Evolutionary conservation across 768 basidiomycete species (phyloP).

Genomic region (Tylopilus felleus): DNA sequence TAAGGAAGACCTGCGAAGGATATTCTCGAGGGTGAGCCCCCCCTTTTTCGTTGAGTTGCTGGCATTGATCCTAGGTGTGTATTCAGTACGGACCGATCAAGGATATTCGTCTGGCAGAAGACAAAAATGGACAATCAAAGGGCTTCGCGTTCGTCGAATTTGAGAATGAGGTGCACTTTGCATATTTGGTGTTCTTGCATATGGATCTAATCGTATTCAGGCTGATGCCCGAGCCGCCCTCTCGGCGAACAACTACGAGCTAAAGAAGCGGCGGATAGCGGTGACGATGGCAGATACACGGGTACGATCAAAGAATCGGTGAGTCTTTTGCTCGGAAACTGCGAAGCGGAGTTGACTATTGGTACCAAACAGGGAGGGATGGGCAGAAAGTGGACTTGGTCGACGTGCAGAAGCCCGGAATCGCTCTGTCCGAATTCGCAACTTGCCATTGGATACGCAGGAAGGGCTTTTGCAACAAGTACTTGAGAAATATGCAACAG

Average conservation of each 20-base stretch:
- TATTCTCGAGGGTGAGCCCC: conserved; percentile 70
- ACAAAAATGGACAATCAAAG: conserved; percentile 65
- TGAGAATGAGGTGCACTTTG: conserved; percentile 59
- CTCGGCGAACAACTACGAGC: conserved; percentile 78
- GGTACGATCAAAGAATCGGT: conserved; percentile 54
- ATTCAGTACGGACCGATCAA: conserved; percentile 78
- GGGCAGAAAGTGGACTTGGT: conserved; percentile 56
- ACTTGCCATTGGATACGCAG: conserved; percentile 73
- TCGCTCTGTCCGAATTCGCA: conserved; percentile 73
- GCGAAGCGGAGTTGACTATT: background rate
- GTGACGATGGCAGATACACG: conserved; percentile 84
- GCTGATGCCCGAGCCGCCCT: conserved; percentile 68
- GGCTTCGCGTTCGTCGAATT: conserved; percentile 96
- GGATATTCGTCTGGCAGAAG: conserved; percentile 73
- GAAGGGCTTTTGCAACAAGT: conserved; percentile 91
- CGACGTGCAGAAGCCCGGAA: conserved; percentile 54
- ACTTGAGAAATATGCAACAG: conserved; percentile 70
- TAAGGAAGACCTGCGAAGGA: conserved; percentile 69
- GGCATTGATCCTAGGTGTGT: conserved; percentile 2
- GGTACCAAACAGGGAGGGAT: conserved; percentile 32
- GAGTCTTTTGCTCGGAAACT: conserved; percentile 12
- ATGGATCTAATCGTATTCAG: conserved; percentile 36
- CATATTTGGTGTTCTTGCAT: background rate
- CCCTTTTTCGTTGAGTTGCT: background rate
- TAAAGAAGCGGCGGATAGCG: conserved; percentile 86